Evolutionary conservation across 257 asterid genomes (phyloP).

Genomic region (Solanum lycopersicoides): DNA sequence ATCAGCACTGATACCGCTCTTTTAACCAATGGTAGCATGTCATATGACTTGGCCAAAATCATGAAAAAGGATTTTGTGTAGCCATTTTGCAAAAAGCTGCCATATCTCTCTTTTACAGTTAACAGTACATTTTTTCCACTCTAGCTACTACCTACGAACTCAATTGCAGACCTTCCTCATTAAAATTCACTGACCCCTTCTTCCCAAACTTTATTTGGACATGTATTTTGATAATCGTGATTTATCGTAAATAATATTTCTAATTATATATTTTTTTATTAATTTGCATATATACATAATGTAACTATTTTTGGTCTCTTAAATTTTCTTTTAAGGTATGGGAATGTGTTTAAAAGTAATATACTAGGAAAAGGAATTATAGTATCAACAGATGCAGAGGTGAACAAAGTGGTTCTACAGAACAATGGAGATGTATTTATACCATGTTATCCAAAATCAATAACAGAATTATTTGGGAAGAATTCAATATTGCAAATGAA

Average conservation of each 20-base stretch:
- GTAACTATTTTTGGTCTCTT: not conserved
- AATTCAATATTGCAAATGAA: conserved; percentile 70
- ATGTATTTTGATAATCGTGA: not conserved
- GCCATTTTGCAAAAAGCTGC: not conserved
- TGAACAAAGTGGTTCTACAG: conserved; percentile 56
- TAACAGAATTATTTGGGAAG: conserved; percentile 74
- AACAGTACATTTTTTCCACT: not conserved
- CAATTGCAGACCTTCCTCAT: not conserved
- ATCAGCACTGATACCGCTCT: not conserved
- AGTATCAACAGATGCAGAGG: conserved; percentile 80
- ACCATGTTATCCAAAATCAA: conserved; percentile 82
- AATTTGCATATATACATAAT: no score
- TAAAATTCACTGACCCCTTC: not conserved
- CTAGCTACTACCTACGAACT: not conserved
- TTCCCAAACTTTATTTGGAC: not conserved
- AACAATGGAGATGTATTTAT: conserved; percentile 60
- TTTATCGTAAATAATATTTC: no score
- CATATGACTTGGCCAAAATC: not conserved
- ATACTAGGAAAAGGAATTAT: conserved; percentile 70
- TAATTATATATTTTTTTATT: not conserved
- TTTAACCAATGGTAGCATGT: not conserved
- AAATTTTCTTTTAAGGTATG: conserved; percentile 34
- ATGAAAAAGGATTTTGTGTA: not conserved
- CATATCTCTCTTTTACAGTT: not conserved
- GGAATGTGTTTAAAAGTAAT: conserved; percentile 81